Evolutionary conservation across 768 basidiomycete species (phyloP).

Genomic region (Macrolepiota fuliginosa): DNA sequence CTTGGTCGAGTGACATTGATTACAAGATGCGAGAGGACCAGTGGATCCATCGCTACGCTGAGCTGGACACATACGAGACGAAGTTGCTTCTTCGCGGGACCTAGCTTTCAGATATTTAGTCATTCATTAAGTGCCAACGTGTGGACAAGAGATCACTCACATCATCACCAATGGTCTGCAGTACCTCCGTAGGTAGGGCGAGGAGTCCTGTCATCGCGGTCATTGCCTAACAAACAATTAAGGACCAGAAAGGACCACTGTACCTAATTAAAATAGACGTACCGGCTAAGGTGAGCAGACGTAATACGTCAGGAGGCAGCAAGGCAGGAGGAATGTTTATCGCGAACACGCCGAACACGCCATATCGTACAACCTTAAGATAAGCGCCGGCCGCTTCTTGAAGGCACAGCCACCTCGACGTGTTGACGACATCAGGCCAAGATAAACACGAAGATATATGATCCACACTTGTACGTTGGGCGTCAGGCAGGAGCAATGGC

Average conservation of each 20-base stretch:
- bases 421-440: background rate
- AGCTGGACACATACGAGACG: conserved; percentile 5
- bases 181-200: conserved; percentile 3
- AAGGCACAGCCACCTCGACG: background rate
- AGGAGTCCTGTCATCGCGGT: background rate
- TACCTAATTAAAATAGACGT: background rate
- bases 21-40: conserved; percentile 2
- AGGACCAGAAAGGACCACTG: background rate
- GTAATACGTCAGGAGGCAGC: background rate
- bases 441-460: too few relatives aligned
- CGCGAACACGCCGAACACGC: background rate
- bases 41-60: conserved; percentile 1
- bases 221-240: background rate
- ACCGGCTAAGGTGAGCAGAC: background rate
- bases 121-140: background rate
- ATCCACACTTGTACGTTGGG: too few relatives aligned
- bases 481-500: too few relatives aligned
- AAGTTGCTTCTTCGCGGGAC: background rate
- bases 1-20: conserved; percentile 6
- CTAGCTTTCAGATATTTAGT: background rate
- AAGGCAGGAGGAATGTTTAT: background rate
- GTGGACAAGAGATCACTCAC: background rate
- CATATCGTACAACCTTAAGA: background rate
- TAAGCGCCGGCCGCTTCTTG: background rate
- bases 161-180: conserved; percentile 4